Evolutionary conservation across 192 early-diverging fungal species (phyloP), one percentile per base, ranked within the genome.

Genomic region (Paraglomus occultum): DNA sequence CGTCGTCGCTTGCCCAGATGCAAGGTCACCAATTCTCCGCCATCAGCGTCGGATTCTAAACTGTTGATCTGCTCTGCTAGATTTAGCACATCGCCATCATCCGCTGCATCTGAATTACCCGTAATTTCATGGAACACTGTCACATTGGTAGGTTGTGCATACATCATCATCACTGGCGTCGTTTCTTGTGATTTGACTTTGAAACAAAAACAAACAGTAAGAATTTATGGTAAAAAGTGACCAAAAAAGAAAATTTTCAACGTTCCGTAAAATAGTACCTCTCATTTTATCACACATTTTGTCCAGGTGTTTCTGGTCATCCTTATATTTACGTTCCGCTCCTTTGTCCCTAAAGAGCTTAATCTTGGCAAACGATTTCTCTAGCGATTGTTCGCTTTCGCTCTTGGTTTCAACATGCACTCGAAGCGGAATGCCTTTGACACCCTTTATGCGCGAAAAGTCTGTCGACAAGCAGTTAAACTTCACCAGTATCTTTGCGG

Each of bases 401-500:
- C 60, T 18, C 12, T 70, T 65, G 39, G 64, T 82, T 60, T 74
- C 79, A 7, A 80, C 77, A 44, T 83, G 78, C 10, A 84, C 73
- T 9, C 90, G 81, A 23, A 92, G 76, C 22, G 88, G 88, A 39
- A 90, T 88, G 6, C 90, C 90, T 71, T 90, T 92, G 51, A 90
- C 88, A 44, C 89, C 90, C 77, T 92, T 92, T 71, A 92, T 87
- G n/a, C 87, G 73, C 50, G 87, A 89, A 74, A 92, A 92, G 63
- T 92, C 90, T 0, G 90, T 92, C 2, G 90, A 92, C 18, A 92
- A 74, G 72, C 88, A 90, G 71, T 88, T 89, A 70, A 90, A 92
- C 48, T 84, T 81, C 43, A 92, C 65, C 73, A 84, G 79, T 17
- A 92, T 71, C 46, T 86, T 87, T 54, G 88, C 87, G 5, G 85